A percentile compares a stretch with the other conserved stretches of the same genome.
Conservation (phyloP, 768 basidiomycete genomes). For the Collybia sp. region DNA sequence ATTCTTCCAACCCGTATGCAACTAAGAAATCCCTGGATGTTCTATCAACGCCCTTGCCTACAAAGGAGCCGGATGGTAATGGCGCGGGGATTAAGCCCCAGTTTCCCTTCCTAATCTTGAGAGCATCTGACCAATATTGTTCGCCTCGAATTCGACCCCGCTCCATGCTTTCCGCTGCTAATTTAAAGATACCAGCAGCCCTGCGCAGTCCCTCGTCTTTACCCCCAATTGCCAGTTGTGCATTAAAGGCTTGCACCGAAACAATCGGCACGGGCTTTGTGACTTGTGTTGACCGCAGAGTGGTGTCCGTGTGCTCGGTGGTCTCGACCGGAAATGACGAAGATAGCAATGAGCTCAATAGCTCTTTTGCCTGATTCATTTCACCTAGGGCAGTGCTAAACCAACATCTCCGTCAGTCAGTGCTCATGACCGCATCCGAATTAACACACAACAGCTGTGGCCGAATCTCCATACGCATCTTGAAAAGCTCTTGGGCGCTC, state of each 20-base stretch:
- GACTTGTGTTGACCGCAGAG: conserved; percentile 59
- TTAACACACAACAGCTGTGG: conserved; percentile 70
- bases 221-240: conserved; percentile 67
- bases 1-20: conserved; percentile 78
- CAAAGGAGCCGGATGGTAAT: conserved; percentile 62
- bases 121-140: conserved; percentile 78
- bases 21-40: conserved; percentile 79
- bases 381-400: conserved; percentile 71
- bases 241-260: conserved; percentile 69
- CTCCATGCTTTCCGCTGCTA: conserved; percentile 68
- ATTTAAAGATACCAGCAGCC: conserved; percentile 66
- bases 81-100: conserved; percentile 82
- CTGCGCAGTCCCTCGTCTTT: conserved; percentile 79
- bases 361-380: conserved; percentile 71
- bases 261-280: conserved; percentile 60
- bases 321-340: conserved; percentile 9
- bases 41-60: conserved; percentile 74
- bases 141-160: conserved; percentile 56
- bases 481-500: conserved; percentile 68
- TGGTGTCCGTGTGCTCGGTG: conserved; percentile 12
- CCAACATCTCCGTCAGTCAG: conserved; percentile 5
- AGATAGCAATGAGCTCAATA: conserved; percentile 56
- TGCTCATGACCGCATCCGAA: neutral
- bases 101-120: conserved; percentile 70
- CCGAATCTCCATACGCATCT: conserved; percentile 69